These are phyloP conservation scores for Sugiyamaella sp. DNA, from an alignment of 1,139 yeast species.

Conservation along the genomic window DNA sequence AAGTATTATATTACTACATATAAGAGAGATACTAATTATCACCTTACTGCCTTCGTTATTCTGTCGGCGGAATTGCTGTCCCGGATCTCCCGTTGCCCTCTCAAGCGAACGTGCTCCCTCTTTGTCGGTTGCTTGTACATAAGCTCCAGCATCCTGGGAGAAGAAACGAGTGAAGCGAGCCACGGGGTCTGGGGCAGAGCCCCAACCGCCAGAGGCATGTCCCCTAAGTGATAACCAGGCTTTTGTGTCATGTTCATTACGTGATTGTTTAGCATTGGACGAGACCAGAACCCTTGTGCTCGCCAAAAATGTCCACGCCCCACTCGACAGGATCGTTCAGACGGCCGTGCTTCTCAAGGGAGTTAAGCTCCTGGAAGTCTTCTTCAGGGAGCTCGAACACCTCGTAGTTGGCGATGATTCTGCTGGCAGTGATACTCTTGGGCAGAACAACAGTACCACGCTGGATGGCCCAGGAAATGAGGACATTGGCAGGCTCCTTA, in stretches of 20 bases:
- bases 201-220: slow-evolving; percentile 2
- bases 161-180: background rate
- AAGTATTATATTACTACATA: too few species aligned
- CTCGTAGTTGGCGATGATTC: slow-evolving; percentile 61
- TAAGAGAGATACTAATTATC: too few species aligned
- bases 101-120: too few species aligned
- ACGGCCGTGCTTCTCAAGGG: slow-evolving; percentile 45
- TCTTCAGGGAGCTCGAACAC: slow-evolving; percentile 54
- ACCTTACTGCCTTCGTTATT: too few species aligned
- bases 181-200: slow-evolving; percentile 1
- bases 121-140: too few species aligned
- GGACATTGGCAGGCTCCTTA: slow-evolving; percentile 62
- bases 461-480: slow-evolving; percentile 69
- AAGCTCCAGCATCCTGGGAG: too few species aligned
- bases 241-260: background rate
- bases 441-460: slow-evolving; percentile 73
- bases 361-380: slow-evolving; percentile 54
- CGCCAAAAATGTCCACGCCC: slow-evolving; percentile 35
- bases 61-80: too few species aligned
- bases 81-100: too few species aligned
- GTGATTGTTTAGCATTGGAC: slow-evolving; percentile 20
- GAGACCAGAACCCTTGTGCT: slow-evolving; percentile 30
- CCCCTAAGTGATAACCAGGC: too few species aligned
- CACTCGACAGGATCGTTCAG: slow-evolving; percentile 36
- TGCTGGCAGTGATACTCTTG: slow-evolving; percentile 62